Conservation (phyloP, 2,329 filamentous ascomycete species). For the Ilyonectria mors-panacis region DNA sequence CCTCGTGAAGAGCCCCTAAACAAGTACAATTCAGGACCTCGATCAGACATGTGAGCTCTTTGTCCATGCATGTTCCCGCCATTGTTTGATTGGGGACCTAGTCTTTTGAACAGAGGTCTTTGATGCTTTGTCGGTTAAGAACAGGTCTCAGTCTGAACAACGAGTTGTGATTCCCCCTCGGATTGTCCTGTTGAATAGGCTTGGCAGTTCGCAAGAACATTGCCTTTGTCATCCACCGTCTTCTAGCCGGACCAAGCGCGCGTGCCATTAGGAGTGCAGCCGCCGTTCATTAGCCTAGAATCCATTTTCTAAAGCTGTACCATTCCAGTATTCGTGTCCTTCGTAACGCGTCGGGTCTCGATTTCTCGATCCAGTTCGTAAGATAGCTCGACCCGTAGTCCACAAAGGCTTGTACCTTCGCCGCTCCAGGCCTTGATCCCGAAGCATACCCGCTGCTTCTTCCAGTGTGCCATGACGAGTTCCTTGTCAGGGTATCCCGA, state of each 20-base stretch:
- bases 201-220: neutral
- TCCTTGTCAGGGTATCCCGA: neutral
- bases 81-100: neutral
- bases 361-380: neutral
- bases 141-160: neutral
- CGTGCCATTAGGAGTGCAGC: too few relatives aligned
- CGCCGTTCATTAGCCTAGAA: neutral
- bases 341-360: neutral
- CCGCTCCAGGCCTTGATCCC: neutral
- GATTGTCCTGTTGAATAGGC: neutral
- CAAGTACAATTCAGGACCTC: neutral
- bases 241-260: too few relatives aligned
- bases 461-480: neutral
- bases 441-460: neutral
- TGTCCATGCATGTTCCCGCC: neutral
- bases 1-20: neutral
- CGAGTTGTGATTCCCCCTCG: neutral
- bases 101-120: slow-evolving; percentile 3
- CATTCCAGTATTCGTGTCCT: neutral
- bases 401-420: neutral
- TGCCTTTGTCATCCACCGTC: neutral
- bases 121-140: neutral
- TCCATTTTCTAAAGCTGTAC: neutral
- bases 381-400: neutral
- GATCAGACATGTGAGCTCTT: neutral